A percentile compares a stretch with the other conserved stretches of the same genome.
phyloP scores from a whole-genome alignment of 169 alveolate genomes.

The Plasmodium inui region DNA sequence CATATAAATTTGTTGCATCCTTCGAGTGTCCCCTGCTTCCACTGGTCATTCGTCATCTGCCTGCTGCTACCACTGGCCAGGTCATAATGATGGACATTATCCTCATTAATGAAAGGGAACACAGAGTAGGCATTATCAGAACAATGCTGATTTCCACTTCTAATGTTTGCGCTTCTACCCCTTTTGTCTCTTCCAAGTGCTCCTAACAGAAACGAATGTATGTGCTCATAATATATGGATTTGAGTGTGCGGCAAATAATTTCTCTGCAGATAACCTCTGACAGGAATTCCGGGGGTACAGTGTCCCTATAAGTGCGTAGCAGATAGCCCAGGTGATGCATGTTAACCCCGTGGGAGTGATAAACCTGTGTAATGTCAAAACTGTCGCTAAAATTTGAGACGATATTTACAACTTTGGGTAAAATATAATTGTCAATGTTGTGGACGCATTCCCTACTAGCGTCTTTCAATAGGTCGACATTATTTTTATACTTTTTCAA shows the following conservation, averaged over 20 bases:
- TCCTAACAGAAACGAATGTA: constrained; percentile 67
- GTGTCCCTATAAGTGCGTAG: constrained; percentile 3
- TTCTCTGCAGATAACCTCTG: constrained; percentile 44
- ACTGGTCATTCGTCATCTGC: constrained; percentile 16
- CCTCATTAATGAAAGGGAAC: neutral
- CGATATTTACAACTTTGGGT: constrained; percentile 75
- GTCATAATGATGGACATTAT: neutral
- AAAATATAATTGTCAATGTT: constrained; percentile 74
- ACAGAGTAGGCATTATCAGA: neutral
- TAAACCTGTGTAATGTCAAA: constrained; percentile 80
- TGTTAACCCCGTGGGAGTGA: constrained; percentile 84
- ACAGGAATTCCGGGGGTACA: constrained; percentile 6
- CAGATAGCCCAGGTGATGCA: constrained; percentile 58
- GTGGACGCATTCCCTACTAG: constrained; percentile 62
- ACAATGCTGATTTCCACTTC: neutral
- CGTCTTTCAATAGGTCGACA: constrained; percentile 67
- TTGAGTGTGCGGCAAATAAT: constrained; percentile 44
- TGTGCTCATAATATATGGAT: constrained; percentile 78
- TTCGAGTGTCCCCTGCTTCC: neutral
- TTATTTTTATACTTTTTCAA: constrained; percentile 24
- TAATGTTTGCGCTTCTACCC: neutral
- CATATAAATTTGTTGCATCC: constrained; percentile 18
- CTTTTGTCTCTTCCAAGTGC: constrained; percentile 18
- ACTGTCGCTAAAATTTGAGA: constrained; percentile 77
- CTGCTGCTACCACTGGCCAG: neutral